Conservation (phyloP, 2,329 filamentous ascomycete species). For the Penicillium hordei region DNA sequence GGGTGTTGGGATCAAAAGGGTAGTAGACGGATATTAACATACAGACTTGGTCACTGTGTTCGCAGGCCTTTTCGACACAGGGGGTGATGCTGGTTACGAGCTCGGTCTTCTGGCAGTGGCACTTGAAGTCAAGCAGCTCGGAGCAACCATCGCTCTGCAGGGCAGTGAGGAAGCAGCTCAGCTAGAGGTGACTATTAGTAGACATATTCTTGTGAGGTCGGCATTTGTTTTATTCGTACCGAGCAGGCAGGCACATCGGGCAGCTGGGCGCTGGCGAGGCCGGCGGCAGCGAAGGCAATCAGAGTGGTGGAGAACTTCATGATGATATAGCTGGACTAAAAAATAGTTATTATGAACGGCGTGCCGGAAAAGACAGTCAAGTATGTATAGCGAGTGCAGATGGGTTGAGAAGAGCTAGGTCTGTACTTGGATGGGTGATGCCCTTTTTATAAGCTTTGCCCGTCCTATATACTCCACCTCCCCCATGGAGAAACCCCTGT, state of each 20-base stretch:
- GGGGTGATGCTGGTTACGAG: constrained; percentile 46
- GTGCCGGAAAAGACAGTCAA: constrained; percentile 25
- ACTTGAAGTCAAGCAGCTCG: constrained; percentile 50
- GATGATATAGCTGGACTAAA: constrained; percentile 4
- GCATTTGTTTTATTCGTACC: constrained; percentile 32
- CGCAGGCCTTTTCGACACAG: constrained; percentile 49
- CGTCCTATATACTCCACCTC: background rate
- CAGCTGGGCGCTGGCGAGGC: constrained; percentile 49
- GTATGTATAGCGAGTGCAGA: constrained; percentile 18
- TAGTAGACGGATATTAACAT: constrained; percentile 10
- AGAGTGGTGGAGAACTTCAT: constrained; percentile 37
- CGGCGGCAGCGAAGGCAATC: constrained; percentile 44
- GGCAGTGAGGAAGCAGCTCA: constrained; percentile 48
- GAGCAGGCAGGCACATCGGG: constrained; percentile 49
- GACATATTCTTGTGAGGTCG: background rate
- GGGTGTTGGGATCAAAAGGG: background rate
- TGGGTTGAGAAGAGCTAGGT: constrained; percentile 8
- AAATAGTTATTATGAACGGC: background rate
- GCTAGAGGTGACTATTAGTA: constrained; percentile 30
- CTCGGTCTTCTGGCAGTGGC: constrained; percentile 50
- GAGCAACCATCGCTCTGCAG: constrained; percentile 48
- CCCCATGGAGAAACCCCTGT: background rate
- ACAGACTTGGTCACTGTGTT: constrained; percentile 40
- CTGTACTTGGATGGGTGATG: constrained; percentile 9
- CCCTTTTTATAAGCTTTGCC: constrained; percentile 26